Percentiles rank a stretch among this genome's conserved stretches.
Conservation (phyloP, 2,329 filamentous ascomycete species). For the Colletotrichum sp. region DNA sequence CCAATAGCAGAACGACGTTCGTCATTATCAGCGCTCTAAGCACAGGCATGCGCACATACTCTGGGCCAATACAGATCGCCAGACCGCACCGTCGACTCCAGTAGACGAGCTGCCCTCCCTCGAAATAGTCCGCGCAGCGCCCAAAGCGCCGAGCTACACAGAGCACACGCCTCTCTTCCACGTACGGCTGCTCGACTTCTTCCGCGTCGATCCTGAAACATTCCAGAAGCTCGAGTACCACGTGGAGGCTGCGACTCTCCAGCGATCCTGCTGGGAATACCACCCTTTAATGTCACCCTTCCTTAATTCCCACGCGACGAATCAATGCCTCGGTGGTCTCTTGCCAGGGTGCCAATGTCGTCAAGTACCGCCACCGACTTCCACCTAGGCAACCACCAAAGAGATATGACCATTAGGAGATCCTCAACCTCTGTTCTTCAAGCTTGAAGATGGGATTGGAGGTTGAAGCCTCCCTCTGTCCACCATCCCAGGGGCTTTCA, state of each 20-base stretch:
- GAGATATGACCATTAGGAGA: background rate
- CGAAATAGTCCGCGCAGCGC: background rate
- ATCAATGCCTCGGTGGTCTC: background rate
- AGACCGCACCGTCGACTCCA: background rate
- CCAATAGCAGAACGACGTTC: background rate
- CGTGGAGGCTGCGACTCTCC: background rate
- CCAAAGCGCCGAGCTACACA: slow-evolving; percentile 12
- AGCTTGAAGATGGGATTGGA: background rate
- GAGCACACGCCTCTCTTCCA: background rate
- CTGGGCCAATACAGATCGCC: background rate
- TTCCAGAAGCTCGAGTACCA: slow-evolving; percentile 15
- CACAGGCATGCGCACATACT: background rate
- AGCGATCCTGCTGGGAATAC: background rate
- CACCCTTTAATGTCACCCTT: background rate
- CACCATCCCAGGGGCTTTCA: background rate
- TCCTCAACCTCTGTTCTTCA: background rate
- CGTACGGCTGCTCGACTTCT: background rate
- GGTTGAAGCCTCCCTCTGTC: background rate
- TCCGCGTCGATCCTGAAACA: slow-evolving; percentile 3
- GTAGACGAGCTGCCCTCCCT: background rate
- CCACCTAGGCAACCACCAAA: background rate
- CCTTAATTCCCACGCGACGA: background rate
- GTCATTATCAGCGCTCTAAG: background rate
- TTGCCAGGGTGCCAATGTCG: background rate
- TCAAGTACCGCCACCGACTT: background rate